phyloP scores from a whole-genome alignment of 2,329 filamentous ascomycete genomes.

The Stagonosporopsis tanaceti region DNA sequence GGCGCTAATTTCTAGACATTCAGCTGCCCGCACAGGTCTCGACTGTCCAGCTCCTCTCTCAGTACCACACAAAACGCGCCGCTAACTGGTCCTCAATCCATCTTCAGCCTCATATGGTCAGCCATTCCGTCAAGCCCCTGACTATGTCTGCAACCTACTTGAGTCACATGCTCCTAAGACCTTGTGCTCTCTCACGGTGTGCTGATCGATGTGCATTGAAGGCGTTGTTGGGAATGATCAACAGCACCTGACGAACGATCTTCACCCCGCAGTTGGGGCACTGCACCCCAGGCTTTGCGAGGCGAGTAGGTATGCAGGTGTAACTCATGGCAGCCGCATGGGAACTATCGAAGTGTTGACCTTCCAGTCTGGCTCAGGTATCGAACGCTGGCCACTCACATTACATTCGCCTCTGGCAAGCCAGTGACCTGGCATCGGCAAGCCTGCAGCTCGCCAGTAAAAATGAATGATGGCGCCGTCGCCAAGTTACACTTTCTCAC shows the following conservation, averaged over 20 bases:
- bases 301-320: not conserved
- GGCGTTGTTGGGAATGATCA: not conserved
- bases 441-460: not conserved
- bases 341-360: not conserved
- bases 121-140: not conserved
- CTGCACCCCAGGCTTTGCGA: not conserved
- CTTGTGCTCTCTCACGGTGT: not conserved
- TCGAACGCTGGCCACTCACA: not conserved
- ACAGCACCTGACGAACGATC: too few relatives aligned
- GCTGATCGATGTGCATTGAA: too few relatives aligned
- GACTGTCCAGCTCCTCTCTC: not conserved
- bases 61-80: not conserved
- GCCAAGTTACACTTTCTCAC: not conserved
- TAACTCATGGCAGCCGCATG: not conserved
- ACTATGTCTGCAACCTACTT: not conserved
- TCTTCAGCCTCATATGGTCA: not conserved
- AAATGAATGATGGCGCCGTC: not conserved
- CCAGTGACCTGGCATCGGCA: too few relatives aligned
- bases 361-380: not conserved
- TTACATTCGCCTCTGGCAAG: not conserved
- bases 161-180: not conserved
- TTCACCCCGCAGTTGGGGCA: not conserved
- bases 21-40: not conserved
- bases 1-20: not conserved
- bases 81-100: not conserved